Percentiles rank a stretch among this genome's conserved stretches.
phyloP scores from a whole-genome alignment of 192 early-diverging fungal genomes.

The Chytriomyces sp. region DNA sequence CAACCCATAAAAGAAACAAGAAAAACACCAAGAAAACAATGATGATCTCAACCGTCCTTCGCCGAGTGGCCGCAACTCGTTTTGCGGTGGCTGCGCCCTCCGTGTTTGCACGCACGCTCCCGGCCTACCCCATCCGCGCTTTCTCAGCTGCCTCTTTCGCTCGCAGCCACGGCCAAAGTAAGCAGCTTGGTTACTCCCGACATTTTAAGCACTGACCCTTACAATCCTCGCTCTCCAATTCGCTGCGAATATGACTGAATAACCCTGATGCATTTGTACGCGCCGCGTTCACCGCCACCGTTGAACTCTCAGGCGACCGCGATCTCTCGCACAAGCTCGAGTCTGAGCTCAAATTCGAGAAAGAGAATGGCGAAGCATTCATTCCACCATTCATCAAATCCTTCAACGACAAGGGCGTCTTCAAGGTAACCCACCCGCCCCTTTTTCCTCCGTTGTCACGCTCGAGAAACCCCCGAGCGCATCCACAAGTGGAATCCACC shows the following conservation, averaged over 20 bases:
- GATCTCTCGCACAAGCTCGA: slow-evolving; percentile 74
- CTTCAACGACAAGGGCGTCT: slow-evolving; percentile 67
- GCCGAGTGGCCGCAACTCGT: background rate
- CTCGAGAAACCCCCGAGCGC: no score
- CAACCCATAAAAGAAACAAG: background rate
- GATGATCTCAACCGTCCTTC: background rate
- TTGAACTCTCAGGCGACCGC: slow-evolving; percentile 56
- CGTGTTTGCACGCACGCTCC: background rate
- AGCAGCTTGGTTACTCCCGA: background rate
- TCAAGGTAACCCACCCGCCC: slow-evolving; percentile 41
- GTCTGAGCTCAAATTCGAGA: slow-evolving; percentile 80
- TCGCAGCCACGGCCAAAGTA: slow-evolving; percentile 19
- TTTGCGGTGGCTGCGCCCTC: background rate
- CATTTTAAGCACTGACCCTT: no score
- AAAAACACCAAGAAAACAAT: background rate
- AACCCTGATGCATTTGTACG: no score
- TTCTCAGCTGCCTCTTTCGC: slow-evolving; percentile 19
- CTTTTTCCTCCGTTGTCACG: no score
- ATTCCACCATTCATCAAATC: slow-evolving; percentile 74
- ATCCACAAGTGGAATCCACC: no score
- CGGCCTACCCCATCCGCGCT: background rate
- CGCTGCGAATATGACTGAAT: no score
- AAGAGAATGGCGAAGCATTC: slow-evolving; percentile 55
- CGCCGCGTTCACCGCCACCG: background rate
- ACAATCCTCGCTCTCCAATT: no score